Base-by-base conservation (phyloP, 495 filamentous ascomycete species). In the Poronia punctata region DNA sequence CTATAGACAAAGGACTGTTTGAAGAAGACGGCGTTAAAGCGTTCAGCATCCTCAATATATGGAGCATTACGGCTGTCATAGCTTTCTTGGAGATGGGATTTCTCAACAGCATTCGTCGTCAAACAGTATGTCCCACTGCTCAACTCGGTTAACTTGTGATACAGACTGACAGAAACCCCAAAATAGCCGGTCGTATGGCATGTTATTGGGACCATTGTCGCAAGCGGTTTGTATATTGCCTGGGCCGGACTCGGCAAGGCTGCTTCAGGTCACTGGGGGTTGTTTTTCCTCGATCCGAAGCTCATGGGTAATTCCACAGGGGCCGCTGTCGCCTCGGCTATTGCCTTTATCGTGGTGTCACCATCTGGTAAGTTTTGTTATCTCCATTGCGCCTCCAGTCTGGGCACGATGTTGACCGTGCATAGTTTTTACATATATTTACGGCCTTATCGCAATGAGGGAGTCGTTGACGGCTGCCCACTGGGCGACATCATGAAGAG, bases 31-130 rank as follows among this genome's bases (percentile, higher is more conserved):
- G 51, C 39, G 60, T 64, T 42, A 45, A 55, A 29, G 19, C 46
- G 10, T 74, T 74, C 44, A 62, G 62, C 47, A 49, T 73, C 26
- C 43, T 72, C 45, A 71, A 67, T 39, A 46, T 71, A 16, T 70
- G 59, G 50, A 53, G 33, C 3, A 37, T 68, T 33, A 66, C 63
- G 12, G 54, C 65, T 3, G 20, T 66, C 1, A 57, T 75, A 31
- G 68, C 66, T 9, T 19, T 70, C 7, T 25, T 68, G 25, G 74
- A 76, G 50, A 58, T 75, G 1, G 21, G 64, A 15, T 49, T 63
- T 21, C 59, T 75, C 36, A 72, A 69, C 45, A 71, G 66, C 51
- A 68, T 75, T 46, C 68, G 57, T 25, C 65, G 67, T 35, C 67
- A 60, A 43, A 59, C 56, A 21, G 73, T 74, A 49, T 54, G 4